phyloP scores from a whole-genome alignment of 495 filamentous ascomycete species.

The Neurospora intermedia region DNA sequence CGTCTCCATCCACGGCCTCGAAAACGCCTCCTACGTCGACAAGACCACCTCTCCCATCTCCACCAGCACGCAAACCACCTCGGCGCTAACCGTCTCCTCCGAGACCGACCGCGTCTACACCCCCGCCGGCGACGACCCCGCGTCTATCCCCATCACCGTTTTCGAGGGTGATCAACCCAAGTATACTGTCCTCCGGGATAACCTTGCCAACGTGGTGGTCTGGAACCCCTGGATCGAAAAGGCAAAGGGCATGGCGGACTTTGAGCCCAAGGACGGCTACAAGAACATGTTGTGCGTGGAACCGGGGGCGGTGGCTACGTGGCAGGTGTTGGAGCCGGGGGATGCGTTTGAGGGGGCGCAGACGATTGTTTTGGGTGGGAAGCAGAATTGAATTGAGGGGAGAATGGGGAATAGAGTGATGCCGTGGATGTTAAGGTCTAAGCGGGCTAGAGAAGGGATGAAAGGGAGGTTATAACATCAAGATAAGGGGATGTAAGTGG shows the following conservation, averaged over 20 bases:
- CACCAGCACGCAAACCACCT: conserved; percentile 43
- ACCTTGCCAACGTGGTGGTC: conserved; percentile 75
- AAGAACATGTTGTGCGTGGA: conserved; percentile 92
- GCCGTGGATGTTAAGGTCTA: no score
- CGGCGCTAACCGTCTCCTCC: conserved; percentile 45
- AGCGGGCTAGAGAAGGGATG: no score
- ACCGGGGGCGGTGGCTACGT: conserved; percentile 69
- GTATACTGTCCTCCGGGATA: conserved; percentile 68
- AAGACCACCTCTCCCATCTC: conserved; percentile 54
- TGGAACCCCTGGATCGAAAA: conserved; percentile 97
- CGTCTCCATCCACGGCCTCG: conserved; percentile 59
- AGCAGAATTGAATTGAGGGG: background rate
- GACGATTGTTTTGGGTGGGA: conserved; percentile 38
- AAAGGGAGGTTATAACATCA: no score
- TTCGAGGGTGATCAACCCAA: conserved; percentile 17
- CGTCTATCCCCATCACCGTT: conserved; percentile 46
- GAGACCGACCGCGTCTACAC: conserved; percentile 70
- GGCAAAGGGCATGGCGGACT: conserved; percentile 71
- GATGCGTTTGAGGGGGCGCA: conserved; percentile 88
- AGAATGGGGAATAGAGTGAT: no score
- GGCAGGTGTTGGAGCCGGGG: conserved; percentile 73
- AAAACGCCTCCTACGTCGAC: conserved; percentile 64
- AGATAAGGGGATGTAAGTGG: background rate
- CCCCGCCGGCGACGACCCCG: conserved; percentile 46
- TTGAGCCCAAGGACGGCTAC: conserved; percentile 79